A percentile compares a stretch with the other conserved stretches of the same genome.
Evolutionary conservation across 768 basidiomycete species (phyloP).

Genomic region (Candolleomyces aberdarensis): DNA sequence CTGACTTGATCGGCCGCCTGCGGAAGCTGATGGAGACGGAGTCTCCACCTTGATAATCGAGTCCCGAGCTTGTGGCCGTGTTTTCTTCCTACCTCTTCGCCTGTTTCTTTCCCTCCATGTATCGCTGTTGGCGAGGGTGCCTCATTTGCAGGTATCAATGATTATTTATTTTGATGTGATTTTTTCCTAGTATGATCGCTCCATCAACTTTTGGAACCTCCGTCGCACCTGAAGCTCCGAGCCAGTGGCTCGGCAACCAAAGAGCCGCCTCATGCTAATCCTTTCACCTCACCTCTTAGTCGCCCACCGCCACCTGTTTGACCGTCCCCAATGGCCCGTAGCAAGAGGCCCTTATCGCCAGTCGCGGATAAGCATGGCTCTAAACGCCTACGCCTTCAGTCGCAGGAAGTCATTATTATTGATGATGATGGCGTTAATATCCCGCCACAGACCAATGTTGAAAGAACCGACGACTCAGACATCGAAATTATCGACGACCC

Average conservation of each 20-base stretch:
- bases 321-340: slow-evolving; percentile 1
- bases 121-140: no score
- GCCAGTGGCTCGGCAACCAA: background rate
- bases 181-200: background rate
- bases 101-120: no score
- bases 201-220: background rate
- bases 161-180: background rate
- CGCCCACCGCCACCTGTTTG: background rate
- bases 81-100: no score
- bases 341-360: slow-evolving; percentile 10
- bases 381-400: slow-evolving; percentile 16
- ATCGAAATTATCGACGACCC: slow-evolving; percentile 35
- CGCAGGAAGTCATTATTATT: slow-evolving; percentile 20
- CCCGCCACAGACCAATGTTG: slow-evolving; percentile 11
- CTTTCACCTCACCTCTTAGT: background rate
- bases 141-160: no score
- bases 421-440: slow-evolving; percentile 31
- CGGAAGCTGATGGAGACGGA: background rate
- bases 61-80: no score
- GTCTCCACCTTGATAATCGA: background rate
- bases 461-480: slow-evolving; percentile 9
- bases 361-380: slow-evolving; percentile 1
- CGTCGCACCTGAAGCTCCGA: background rate
- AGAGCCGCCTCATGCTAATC: background rate
- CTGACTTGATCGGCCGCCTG: background rate